Base-by-base conservation (phyloP, 2,329 filamentous ascomycete species). In the Aspergillus chevalieri region DNA sequence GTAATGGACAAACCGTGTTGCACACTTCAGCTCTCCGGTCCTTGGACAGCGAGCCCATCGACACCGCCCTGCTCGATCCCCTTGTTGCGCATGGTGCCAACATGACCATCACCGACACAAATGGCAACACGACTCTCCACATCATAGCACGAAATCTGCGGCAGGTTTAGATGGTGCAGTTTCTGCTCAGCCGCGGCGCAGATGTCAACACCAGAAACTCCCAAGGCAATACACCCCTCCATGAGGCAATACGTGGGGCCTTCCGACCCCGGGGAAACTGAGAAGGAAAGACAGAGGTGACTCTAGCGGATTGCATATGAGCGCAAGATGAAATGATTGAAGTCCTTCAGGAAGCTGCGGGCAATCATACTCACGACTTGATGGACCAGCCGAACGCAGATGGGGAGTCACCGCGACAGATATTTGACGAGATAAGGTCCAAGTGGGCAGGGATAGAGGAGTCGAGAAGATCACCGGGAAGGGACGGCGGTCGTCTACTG, bases 51-150 rank as follows among this genome's bases (percentile, higher is more conserved):
- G 52, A 52, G 26, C 33, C 47, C 12, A 54, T 55, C 26, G 44
- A 54, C 14, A 43, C 51, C 15, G 49, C 34, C 6, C 43, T 61
- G 17, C 43, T 64, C 17, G 54, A 59, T 12, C 49, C 52, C 4
- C 53, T 61, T 44, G 4, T 61, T 14, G 50, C 48, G 14, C 44
- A 60, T 51, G 52, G 57, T 44, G 55, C 51, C 36, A 41, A 52
- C 21, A 50, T 60, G 26, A 52, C 57, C 33, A 46, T 54, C 43
- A 28, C 48, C 33, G 53, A 60, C 51, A 41, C 49, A 24, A 51
- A 58, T 43, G 53, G 58, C 28, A 55, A 57, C 36, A 61, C 56
- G 4, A 43, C 56, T 46, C 52, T 64, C 4, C 53, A 61, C 46
- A 33, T 58, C 24, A 52, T 59, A 47, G 53, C 58, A n/a, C 52